Evolutionary conservation across 371 early-diverging fungal genomes (phyloP).

Genomic region (Mucor indicus): DNA sequence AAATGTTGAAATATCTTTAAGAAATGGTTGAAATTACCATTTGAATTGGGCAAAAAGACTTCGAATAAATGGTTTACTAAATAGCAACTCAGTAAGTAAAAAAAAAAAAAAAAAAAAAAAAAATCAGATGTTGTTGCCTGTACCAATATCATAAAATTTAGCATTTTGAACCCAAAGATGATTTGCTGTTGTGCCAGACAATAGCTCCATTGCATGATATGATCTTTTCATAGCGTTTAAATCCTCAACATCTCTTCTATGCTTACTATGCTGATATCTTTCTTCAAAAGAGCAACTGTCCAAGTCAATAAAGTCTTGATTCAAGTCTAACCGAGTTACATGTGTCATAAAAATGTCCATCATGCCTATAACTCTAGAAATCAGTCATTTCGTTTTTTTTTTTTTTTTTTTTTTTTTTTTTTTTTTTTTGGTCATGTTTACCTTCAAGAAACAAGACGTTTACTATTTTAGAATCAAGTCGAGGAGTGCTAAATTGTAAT

Average conservation of each 20-base stretch:
- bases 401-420: not conserved
- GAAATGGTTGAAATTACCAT: conserved; percentile 45
- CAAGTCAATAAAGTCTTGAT: conserved; percentile 1
- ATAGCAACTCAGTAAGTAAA: too few species aligned
- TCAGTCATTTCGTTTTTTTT: not conserved
- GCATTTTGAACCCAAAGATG: conserved; percentile 40
- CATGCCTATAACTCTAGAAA: conserved; percentile 23
- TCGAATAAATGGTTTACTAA: conserved; percentile 28
- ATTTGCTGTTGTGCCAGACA: conserved; percentile 39
- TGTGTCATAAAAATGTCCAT: conserved; percentile 49
- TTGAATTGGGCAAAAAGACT: conserved; percentile 30
- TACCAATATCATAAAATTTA: conserved; percentile 37
- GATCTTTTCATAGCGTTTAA: conserved; percentile 38
- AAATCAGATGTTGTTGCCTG: not conserved
- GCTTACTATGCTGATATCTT: conserved; percentile 16
- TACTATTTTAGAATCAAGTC: conserved; percentile 42
- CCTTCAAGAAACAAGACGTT: conserved; percentile 46
- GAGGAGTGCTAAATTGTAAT: conserved; percentile 34
- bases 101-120: too few species aligned
- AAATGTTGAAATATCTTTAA: conserved; percentile 40
- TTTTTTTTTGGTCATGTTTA: conserved; percentile 7
- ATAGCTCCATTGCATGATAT: conserved; percentile 48
- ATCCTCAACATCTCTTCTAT: conserved; percentile 27
- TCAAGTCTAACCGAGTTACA: conserved; percentile 24
- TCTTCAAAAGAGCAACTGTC: conserved; percentile 9